A percentile compares a stretch with the other conserved stretches of the same genome.
phyloP scores from a whole-genome alignment of 2,329 filamentous ascomycete species.

The Harringtonia aguacate region DNA sequence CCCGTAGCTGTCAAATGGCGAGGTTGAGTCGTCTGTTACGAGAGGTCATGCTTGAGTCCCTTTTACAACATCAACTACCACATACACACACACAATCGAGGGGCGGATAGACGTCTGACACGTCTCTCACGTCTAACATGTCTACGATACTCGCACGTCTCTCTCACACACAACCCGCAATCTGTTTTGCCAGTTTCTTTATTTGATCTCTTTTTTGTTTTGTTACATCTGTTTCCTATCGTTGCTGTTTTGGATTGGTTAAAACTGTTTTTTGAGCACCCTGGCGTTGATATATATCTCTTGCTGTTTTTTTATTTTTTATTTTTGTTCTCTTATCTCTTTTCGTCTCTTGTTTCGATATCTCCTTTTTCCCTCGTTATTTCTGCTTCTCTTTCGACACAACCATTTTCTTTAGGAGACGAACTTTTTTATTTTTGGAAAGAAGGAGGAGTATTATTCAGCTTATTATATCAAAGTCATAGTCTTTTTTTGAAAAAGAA shows the following conservation, averaged over 20 bases:
- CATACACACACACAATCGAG: too few species aligned
- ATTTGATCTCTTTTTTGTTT: neutral
- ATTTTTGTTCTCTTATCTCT: slow-evolving; percentile 1
- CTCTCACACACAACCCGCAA: neutral
- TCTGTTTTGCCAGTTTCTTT: neutral
- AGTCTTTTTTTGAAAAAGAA: too few species aligned
- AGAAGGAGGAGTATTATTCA: neutral
- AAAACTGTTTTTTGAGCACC: neutral
- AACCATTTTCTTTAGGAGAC: neutral
- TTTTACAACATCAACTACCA: too few species aligned
- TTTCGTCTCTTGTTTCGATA: slow-evolving; percentile 1
- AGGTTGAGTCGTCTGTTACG: too few species aligned
- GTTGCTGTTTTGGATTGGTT: slow-evolving; percentile 1
- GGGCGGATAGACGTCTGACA: too few species aligned
- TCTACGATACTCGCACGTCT: neutral
- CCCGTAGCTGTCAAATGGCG: too few species aligned
- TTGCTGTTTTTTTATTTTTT: neutral
- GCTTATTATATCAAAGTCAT: neutral
- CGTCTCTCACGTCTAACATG: too few species aligned
- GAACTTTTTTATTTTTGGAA: neutral
- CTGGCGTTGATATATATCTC: slow-evolving; percentile 10
- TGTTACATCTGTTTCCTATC: neutral
- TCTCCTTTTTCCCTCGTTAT: neutral
- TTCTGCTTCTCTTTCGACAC: neutral
- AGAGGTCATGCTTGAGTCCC: too few species aligned